Base-by-base conservation (phyloP, 2,329 filamentous ascomycete species). In the Myriosclerotinia curreyana region DNA sequence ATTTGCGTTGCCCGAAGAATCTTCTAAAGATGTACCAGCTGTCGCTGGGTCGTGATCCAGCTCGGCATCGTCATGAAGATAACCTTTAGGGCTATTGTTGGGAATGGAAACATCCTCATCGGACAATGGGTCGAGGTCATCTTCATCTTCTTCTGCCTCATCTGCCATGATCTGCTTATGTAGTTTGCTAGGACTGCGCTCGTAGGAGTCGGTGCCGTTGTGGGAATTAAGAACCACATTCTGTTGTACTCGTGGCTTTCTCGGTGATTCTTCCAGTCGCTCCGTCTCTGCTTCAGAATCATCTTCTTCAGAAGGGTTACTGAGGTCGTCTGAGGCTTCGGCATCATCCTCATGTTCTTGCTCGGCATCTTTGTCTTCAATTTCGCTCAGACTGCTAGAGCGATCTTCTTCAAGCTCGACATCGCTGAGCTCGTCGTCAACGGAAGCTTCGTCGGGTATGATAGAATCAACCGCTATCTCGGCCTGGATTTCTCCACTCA, bases 201-300 rank as follows among this genome's bases (percentile, higher is more conserved):
- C 86, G 68, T 85, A 84, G 63, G 78, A 75, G 51, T 80, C 79
- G 63, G 78, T 82, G 65, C 82, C 80, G 63, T 82, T 81, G 73
- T 82, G 84, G 68, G 80, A 79, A 70, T 80, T 80, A 62, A 88
- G 76, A 51, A 87, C 80, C 12, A 89, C 83, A 71, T 88, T 83
- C 71, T 83, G 81, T 71, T 85, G 82, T 54, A 72, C 72, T 69
- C 86, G 82, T 73, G 82, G 78, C 72, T 82, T 90, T 67, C 86
- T 85, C 22, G 93, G 92, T n/a, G 92, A 96, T 73, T 90, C 87
- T 74, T 95, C 95, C 66, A 99, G 83, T 65, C 95, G 88, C 78
- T 97, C 93, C 1, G 94, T 98, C 78, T 97, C 94, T 42, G 94
- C 94, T 77, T 98, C 94, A 4, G 93, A 89, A 71, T 90, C 87